Evolutionary conservation across 169 alveolate genomes (phyloP), one percentile per base, ranked within the genome.

Genomic region (Neospora caninum): DNA sequence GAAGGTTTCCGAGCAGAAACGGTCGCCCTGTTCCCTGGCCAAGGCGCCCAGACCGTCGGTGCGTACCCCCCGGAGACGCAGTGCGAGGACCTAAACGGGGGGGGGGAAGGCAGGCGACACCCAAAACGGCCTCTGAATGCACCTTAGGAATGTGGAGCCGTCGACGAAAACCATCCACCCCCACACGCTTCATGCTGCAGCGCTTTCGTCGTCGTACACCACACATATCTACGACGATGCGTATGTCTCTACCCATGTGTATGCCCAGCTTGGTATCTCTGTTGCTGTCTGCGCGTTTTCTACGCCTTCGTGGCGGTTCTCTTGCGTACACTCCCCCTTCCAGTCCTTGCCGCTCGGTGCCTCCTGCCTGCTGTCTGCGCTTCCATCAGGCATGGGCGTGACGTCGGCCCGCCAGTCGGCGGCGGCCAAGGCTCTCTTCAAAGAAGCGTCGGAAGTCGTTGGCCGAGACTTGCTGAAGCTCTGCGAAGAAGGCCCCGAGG

Each of bases 11-110:
- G 45, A 67, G 93, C 94, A 18, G 69, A 95, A 84, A 53, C 88
- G 49, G 95, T 96, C 39, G 95, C 95, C 92, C 92, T 96, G 83
- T 96, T 96, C 80, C 97, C 97, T 45, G 97, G 97, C 42, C 97
- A 96, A 88, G 97, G 97, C n/a, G 96, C 96, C 92, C 97, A 96
- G 64, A 54, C 82, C 45, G 42, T 94, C 31, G 95, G 95, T 86
- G 42, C n/a, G 89, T 82, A 41, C 38, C 29, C 67, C 39, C 39
- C 64, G 22, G 41, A 41, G 53, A 41, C 22, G 18, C 89, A 4
- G 67, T 6, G 67, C 6, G 54, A 31, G n/a, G 73, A 64, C 25
- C 31, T 1, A 64, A 64, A 49, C 4, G 58, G 22, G 73, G 73
- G 73, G n/a, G 73, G 73, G n/a, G n/a, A n/a, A n/a, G n/a, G n/a